phyloP scores from a whole-genome alignment of 352 stramenopile species.

The Poterioochromonas sp. region DNA sequence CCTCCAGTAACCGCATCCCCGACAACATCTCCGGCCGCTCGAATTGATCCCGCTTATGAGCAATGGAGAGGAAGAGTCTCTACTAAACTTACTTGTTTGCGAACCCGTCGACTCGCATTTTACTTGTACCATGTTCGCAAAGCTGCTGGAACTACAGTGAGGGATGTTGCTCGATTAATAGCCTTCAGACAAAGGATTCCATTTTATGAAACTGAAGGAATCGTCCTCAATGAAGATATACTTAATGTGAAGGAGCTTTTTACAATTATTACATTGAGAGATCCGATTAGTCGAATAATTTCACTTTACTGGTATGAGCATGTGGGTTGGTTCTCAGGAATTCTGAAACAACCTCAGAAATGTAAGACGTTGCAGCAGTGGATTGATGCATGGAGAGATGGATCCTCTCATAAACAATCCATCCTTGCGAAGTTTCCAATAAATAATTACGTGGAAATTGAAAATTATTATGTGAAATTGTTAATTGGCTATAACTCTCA shows the following conservation, averaged over 20 bases:
- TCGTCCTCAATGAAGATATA: constrained; percentile 16
- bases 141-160: constrained; percentile 35
- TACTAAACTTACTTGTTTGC: neutral
- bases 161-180: neutral
- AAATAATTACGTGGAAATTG: constrained; percentile 33
- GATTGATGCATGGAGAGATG: constrained; percentile 33
- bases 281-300: constrained; percentile 27
- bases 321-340: constrained; percentile 29
- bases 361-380: constrained; percentile 26
- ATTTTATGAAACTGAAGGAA: constrained; percentile 34
- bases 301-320: constrained; percentile 41
- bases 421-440: constrained; percentile 4
- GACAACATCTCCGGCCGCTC: no score
- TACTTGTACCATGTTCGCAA: constrained; percentile 36
- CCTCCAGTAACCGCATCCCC: no score
- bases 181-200: neutral
- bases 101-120: neutral
- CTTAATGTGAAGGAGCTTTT: constrained; percentile 13
- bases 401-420: neutral
- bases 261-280: constrained; percentile 26
- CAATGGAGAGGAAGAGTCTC: neutral
- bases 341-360: neutral
- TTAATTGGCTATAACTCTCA: constrained; percentile 31
- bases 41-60: neutral
- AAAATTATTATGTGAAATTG: constrained; percentile 38